Conservation (phyloP, 2,329 filamentous ascomycete species). For the Clonostachys rhizophaga region DNA sequence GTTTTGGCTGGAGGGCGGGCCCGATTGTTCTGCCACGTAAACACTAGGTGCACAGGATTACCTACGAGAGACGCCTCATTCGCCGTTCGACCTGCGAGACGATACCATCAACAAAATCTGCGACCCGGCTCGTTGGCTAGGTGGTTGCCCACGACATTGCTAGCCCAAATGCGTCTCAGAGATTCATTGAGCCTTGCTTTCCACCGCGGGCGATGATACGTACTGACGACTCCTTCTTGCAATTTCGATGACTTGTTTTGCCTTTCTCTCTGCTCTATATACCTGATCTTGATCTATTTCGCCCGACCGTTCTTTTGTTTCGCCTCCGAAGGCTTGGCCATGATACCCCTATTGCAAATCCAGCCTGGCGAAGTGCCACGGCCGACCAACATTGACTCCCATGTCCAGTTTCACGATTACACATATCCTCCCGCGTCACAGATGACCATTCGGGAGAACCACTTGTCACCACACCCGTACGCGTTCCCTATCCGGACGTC, state of each 20-base stretch:
- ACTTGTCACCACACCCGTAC: slow-evolving; percentile 10
- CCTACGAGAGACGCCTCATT: too few species aligned
- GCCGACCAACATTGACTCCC: slow-evolving; percentile 30
- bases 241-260: not conserved
- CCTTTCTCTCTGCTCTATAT: not conserved
- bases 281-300: not conserved
- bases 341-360: slow-evolving; percentile 48
- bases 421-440: slow-evolving; percentile 5
- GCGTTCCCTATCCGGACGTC: slow-evolving; percentile 25
- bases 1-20: too few species aligned
- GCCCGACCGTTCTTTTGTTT: too few species aligned
- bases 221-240: not conserved
- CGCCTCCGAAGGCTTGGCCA: slow-evolving; percentile 13
- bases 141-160: slow-evolving; percentile 12
- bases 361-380: slow-evolving; percentile 44
- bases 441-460: slow-evolving; percentile 5
- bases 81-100: too few species aligned
- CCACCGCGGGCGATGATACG: slow-evolving; percentile 34
- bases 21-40: too few species aligned
- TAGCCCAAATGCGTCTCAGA: slow-evolving; percentile 33
- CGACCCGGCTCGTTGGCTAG: not conserved
- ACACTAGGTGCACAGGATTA: too few species aligned
- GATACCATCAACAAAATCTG: not conserved
- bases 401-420: slow-evolving; percentile 12
- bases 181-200: slow-evolving; percentile 31